Conservation (phyloP, 495 filamentous ascomycete species). For the Xylaria intraflava region DNA sequence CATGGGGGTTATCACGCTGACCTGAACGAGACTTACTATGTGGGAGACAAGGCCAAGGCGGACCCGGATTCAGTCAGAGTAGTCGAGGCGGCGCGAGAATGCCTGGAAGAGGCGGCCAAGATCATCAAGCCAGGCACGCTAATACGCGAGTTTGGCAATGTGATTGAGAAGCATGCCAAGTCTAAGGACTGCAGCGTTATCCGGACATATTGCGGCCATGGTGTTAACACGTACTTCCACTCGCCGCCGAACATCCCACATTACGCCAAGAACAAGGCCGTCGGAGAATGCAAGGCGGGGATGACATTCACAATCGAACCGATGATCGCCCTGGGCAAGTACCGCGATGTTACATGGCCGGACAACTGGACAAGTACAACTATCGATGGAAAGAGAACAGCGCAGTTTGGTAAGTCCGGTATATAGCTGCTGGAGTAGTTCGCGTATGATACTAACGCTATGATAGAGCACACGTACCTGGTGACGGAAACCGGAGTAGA, state of each 20-base stretch:
- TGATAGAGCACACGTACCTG: conserved; percentile 79
- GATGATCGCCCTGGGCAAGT: conserved; percentile 79
- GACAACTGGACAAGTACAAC: conserved; percentile 89
- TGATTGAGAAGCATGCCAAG: conserved; percentile 84
- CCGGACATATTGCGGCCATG: conserved; percentile 85
- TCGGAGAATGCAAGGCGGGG: conserved; percentile 75
- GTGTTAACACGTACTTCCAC: conserved; percentile 81
- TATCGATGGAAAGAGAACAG: conserved; percentile 71
- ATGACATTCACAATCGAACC: conserved; percentile 95
- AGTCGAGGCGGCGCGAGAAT: conserved; percentile 74
- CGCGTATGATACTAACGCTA: conserved; percentile 4
- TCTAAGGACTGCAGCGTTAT: conserved; percentile 70
- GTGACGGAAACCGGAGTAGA: conserved; percentile 94
- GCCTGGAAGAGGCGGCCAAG: conserved; percentile 74
- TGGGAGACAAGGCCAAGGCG: conserved; percentile 66
- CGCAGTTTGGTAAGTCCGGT: conserved; percentile 61
- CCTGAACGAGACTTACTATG: conserved; percentile 88
- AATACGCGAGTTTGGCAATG: conserved; percentile 75
- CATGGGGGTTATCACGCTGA: conserved; percentile 85
- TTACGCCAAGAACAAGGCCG: conserved; percentile 86
- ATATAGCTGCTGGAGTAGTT: not conserved
- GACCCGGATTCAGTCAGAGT: conserved; percentile 78
- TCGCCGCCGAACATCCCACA: conserved; percentile 79
- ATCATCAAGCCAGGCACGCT: conserved; percentile 80
- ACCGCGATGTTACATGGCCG: conserved; percentile 79